Evolutionary conservation across 2,329 filamentous ascomycete genomes (phyloP), one percentile per base, ranked within the genome.

Genomic region (Paracamarosporium sp.): DNA sequence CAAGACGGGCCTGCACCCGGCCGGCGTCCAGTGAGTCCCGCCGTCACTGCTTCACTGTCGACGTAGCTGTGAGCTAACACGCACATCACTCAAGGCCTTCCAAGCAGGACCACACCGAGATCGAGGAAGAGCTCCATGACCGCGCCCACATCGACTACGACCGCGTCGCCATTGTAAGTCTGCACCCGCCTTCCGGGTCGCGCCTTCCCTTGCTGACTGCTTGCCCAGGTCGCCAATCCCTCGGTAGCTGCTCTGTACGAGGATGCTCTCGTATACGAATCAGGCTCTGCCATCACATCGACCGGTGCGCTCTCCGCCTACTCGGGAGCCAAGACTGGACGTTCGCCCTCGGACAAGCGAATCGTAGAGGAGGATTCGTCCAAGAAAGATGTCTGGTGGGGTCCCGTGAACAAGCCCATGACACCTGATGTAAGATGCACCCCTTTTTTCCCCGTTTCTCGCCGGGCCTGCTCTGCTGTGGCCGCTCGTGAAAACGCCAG

Each of bases 371-470:
- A 99, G 80, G 83, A 89, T 59, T 84, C 88, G 62, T 98, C 95
- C 65, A 89, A 97, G 79, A 89, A 95, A 56, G 88, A 99, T 61
- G 86, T 99, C 74, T 99, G 95, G 95, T 98, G 95, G 95, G 95
- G 95, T 74, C 94, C 95, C 55, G 95, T 99, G 69, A 99, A 99
- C 86, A 98, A 98, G 88, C 91, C 94, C 76, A 99, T 99, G 95
- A 89, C 88, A 68, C 87, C 93, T 71, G 93, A 98, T 80, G 95
- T 98, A 90, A 88, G 91, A 66, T 12, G 4, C 50, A 57, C 38
- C 56, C 46, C 41, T 51, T 55, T 48, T 43, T 50, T 33, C 55
- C 63, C 61, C 63, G 53, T 50, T 53, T 46, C 41, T 51, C 63
- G 57, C 52, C 57, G 57, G 52, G n/a, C n/a, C 43, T 56, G 50